Evolutionary conservation across 805 yeast species (phyloP), one percentile per base, ranked within the genome.

Genomic region (Starmerella kuoi): DNA sequence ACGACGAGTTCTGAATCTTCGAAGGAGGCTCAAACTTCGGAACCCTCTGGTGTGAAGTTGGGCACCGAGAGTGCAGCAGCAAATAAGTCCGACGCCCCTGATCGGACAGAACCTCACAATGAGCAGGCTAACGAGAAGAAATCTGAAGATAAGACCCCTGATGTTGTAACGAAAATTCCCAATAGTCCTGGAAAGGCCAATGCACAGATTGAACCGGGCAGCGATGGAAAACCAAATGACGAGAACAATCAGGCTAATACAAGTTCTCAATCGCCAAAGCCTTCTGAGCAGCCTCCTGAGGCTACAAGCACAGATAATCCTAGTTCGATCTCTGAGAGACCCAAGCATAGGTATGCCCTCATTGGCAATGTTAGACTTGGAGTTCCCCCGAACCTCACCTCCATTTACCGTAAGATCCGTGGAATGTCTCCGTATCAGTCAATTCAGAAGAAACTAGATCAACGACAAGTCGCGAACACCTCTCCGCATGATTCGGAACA

Each of bases 321-420:
- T 9, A 11, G 12, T 14, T 11, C 9, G 14, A 14, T 14, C 12
- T 11, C 12, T 25, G 28, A 25, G 28, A 47, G 52, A 4, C 46
- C 48, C 8, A 48, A 48, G 33, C 52, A 48, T 31, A 42, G 48
- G 15, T 48, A 48, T 31, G 35, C 36, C 12, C 31, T 48, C 2
- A 31, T 48, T 14, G 52, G 52, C 2, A 31, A 34, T 12, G 38
- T 41, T 15, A 37, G 35, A 18, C 36, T 46, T 3, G 52, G 52
- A 14, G 42, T 35, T 3, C 52, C 52, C 27, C 52, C 52, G 12
- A 48, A 48, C 28, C 21, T 48, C 17, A 30, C 51, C 2, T 41
- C 50, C 2, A 37, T 48, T 14, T 47, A 41, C 26, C 48, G 21
- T 15, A 37, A 34, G n/a, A 17, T 46, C 21, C 27, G 37, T 15